Percentiles rank a stretch among this genome's conserved stretches.
phyloP scores from a whole-genome alignment of 2,329 filamentous ascomycete species.

The Trichoderma breve region DNA sequence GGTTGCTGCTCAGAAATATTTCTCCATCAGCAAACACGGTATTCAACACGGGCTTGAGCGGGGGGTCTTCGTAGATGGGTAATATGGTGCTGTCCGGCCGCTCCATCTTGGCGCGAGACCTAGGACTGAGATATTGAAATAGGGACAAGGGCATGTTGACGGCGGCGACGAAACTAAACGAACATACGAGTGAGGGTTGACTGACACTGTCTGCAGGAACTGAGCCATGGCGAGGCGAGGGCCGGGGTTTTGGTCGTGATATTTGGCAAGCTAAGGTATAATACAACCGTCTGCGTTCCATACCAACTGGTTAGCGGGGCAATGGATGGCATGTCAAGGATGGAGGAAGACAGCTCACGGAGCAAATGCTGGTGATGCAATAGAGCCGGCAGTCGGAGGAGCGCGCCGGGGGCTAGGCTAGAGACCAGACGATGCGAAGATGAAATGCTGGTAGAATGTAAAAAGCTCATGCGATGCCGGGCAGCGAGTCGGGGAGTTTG shows the following conservation, averaged over 20 bases:
- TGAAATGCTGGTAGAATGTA: not conserved
- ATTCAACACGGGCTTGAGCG: constrained; percentile 24
- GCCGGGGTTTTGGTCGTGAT: constrained; percentile 3
- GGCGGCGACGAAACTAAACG: constrained; percentile 13
- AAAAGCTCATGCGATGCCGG: not conserved
- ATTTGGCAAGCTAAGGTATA: not conserved
- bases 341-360: not conserved
- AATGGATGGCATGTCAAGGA: constrained; percentile 16
- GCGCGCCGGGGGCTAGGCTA: not conserved
- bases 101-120: constrained; percentile 34
- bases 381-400: not conserved
- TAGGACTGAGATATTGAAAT: constrained; percentile 36
- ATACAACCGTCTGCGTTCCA: constrained; percentile 16
- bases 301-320: constrained; percentile 21
- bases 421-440: not conserved
- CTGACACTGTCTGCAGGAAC: constrained; percentile 45
- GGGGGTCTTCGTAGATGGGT: constrained; percentile 32
- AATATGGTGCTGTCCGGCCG: constrained; percentile 33
- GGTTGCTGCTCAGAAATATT: constrained; percentile 59
- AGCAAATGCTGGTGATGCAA: not conserved
- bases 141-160: constrained; percentile 27
- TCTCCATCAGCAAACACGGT: constrained; percentile 33
- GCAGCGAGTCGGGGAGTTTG: not conserved
- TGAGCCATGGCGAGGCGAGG: constrained; percentile 36
- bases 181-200: constrained; percentile 22